Conservation (phyloP, 2,329 filamentous ascomycete species). For the Hypoxylon sp. region DNA sequence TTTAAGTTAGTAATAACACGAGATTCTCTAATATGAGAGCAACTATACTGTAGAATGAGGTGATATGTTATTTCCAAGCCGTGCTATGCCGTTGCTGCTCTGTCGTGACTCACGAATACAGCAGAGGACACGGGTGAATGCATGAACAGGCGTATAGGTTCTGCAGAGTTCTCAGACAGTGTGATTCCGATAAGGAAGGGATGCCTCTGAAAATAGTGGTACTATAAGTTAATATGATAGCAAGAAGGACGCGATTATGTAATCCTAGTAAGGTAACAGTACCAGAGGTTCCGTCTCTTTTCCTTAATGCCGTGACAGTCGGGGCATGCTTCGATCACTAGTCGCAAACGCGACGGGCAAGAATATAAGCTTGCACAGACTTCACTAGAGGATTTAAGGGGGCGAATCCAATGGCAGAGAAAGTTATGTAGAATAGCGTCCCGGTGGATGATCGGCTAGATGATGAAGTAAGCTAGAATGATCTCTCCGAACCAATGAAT, state of each 20-base stretch:
- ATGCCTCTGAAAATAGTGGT: background rate
- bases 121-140: too few species aligned
- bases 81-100: background rate
- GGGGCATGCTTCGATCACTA: background rate
- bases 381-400: background rate
- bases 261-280: background rate
- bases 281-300: background rate
- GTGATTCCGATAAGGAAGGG: background rate
- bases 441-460: background rate
- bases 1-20: background rate
- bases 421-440: background rate
- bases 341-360: background rate
- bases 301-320: background rate
- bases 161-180: background rate
- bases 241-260: background rate
- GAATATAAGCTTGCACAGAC: background rate
- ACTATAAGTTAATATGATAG: constrained; percentile 5
- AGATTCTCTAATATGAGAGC: background rate
- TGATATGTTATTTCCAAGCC: background rate
- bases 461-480: too few species aligned
- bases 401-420: background rate
- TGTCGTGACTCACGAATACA: background rate
- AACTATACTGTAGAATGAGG: background rate
- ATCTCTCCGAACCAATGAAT: background rate
- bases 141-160: background rate